Conservation (phyloP, 179 eudicot species). For the Patellifolia procumbens region DNA sequence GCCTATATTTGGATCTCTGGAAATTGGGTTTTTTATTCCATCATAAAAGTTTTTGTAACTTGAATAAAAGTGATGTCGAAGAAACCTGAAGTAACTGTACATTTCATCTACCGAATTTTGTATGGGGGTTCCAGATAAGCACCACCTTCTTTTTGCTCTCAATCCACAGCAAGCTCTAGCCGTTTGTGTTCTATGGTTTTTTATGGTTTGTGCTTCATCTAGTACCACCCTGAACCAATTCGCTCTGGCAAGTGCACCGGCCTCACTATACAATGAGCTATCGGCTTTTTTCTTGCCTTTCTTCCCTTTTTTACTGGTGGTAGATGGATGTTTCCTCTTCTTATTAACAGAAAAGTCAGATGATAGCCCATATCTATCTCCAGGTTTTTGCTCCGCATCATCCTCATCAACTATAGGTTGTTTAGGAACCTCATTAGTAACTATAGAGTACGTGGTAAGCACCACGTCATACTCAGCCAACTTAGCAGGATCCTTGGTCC, state of each 20-base stretch:
- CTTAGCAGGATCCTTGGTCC: constrained; percentile 75
- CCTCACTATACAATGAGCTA: constrained; percentile 45
- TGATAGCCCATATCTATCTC: constrained; percentile 62
- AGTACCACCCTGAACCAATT: constrained; percentile 90
- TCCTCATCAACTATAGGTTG: constrained; percentile 85
- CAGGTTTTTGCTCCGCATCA: constrained; percentile 65
- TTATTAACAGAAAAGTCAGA: constrained; percentile 54
- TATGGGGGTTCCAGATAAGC: constrained; percentile 98
- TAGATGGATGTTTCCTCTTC: constrained; percentile 56
- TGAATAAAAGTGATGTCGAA: constrained; percentile 84
- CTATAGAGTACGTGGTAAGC: constrained; percentile 92
- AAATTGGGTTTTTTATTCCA: constrained; percentile 66
- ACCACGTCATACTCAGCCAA: constrained; percentile 84
- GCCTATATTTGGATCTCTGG: constrained; percentile 76
- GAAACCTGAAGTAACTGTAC: constrained; percentile 92
- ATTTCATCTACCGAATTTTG: constrained; percentile 94
- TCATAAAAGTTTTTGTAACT: constrained; percentile 60
- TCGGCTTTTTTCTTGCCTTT: constrained; percentile 65
- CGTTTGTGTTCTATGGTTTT: constrained; percentile 90
- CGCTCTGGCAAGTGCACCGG: constrained; percentile 85
- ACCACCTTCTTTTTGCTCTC: constrained; percentile 97
- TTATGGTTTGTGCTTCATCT: constrained; percentile 98
- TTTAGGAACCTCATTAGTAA: constrained; percentile 88
- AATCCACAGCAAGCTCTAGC: constrained; percentile 98
- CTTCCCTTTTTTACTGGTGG: constrained; percentile 56